Percentiles rank a stretch among this genome's conserved stretches.
Evolutionary conservation across 495 filamentous ascomycete species (phyloP).

Genomic region (Aspergillus nanangensis): DNA sequence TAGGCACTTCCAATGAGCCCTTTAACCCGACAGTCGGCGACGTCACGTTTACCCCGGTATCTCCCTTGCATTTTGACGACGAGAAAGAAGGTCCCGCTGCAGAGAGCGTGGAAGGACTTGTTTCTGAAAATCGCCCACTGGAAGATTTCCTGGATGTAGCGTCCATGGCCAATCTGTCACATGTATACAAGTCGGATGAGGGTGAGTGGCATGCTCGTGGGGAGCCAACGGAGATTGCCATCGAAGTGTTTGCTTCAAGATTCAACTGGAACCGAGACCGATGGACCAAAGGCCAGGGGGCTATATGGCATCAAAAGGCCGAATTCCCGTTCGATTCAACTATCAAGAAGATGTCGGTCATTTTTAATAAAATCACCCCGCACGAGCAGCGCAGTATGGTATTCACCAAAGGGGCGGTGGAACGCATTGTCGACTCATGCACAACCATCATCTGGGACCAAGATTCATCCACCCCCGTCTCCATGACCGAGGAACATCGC

Average conservation of each 20-base stretch:
- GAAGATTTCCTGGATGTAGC: constrained; percentile 49
- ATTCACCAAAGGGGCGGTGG: constrained; percentile 78
- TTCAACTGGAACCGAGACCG: constrained; percentile 50
- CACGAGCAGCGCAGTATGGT: constrained; percentile 35
- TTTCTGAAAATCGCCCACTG: constrained; percentile 13
- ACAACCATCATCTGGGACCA: constrained; percentile 39
- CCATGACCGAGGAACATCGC: constrained; percentile 38
- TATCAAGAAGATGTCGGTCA: constrained; percentile 61
- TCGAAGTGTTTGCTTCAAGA: constrained; percentile 54
- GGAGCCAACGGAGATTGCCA: constrained; percentile 59
- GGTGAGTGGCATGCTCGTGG: constrained; percentile 49
- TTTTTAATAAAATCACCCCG: constrained; percentile 46
- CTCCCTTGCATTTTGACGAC: constrained; percentile 23
- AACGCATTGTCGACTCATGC: constrained; percentile 73
- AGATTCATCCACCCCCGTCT: constrained; percentile 23
- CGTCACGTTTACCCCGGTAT: constrained; percentile 28
- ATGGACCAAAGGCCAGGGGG: constrained; percentile 31
- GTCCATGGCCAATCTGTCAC: constrained; percentile 56
- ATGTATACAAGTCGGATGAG: constrained; percentile 38
- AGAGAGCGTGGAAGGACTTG: constrained; percentile 17
- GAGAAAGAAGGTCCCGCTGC: constrained; percentile 13
- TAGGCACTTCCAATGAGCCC: constrained; percentile 51
- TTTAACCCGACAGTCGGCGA: constrained; percentile 43
- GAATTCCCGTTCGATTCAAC: constrained; percentile 59
- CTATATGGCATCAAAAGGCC: constrained; percentile 43